Evolutionary conservation across 129 eudicot genomes (phyloP).

Genomic region (Smallanthus sonchifolius): DNA sequence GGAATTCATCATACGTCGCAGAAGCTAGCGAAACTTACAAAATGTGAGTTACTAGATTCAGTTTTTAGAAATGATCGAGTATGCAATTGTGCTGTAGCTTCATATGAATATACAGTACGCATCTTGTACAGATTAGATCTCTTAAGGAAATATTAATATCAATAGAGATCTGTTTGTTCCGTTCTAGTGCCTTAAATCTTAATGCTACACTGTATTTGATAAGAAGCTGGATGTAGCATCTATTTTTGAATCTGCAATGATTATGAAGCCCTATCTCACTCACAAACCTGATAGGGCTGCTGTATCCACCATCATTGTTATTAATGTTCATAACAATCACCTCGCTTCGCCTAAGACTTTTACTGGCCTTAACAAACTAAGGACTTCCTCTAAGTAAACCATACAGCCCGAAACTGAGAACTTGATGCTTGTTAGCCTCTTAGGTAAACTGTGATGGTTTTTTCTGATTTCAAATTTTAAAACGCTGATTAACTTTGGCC

Average conservation of each 20-base stretch:
- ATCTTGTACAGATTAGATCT: background rate
- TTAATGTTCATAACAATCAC: too few relatives aligned
- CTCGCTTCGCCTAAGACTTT: too few relatives aligned
- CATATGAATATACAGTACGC: background rate
- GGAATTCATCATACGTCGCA: conserved; percentile 93
- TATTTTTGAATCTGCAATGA: background rate
- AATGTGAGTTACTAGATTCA: conserved; percentile 42
- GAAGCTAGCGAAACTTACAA: conserved; percentile 84
- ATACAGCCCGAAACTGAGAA: background rate
- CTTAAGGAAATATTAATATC: background rate
- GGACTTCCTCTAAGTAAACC: background rate
- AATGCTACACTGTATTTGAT: background rate
- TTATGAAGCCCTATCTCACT: background rate
- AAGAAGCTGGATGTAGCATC: background rate
- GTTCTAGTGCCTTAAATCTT: background rate
- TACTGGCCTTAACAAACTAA: background rate
- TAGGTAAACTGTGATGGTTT: background rate
- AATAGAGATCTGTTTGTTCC: background rate
- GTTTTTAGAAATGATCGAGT: background rate
- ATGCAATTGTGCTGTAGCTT: background rate
- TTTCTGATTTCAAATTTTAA: background rate
- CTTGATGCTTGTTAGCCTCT: background rate
- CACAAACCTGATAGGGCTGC: background rate
- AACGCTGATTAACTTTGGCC: background rate
- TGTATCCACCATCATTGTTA: background rate